Evolutionary conservation across 768 basidiomycete genomes (phyloP), one percentile per base, ranked within the genome.

Genomic region (Chalciporus pseudorubinellus): DNA sequence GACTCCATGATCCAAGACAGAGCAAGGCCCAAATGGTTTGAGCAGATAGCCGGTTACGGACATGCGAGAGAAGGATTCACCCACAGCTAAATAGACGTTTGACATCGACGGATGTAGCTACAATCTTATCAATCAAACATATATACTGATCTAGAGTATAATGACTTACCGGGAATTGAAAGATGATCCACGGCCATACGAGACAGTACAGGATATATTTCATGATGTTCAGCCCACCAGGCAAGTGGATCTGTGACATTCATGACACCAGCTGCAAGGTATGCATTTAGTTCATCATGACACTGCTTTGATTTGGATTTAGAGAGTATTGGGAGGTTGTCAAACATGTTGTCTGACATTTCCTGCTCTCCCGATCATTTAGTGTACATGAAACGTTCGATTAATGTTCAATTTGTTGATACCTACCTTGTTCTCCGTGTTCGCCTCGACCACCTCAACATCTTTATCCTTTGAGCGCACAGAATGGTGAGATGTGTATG

Each of bases 1-100:
- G 19, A 39, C 63, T 67, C 73, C 73, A 76, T 1, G 29, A 46
- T 7, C 66, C 65, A 0, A 74, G 59, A 50, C 74, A 76, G 29
- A 75, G 46, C 6, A 70, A 45, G 0, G 65, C 61, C 1, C 59
- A 52, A 0, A 65, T 66, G 1, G 63, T 59, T 51, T 65, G 53
- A 4, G 45, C 57, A 5, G 62, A 63, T 3, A 71, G 48, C 1
- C 53, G 55, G 39, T 60, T 70, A 4, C 44, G 52, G n/a, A 65
- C 54, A 36, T 70, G 67, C 0, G 58, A 64, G 3, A 70, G 56
- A 2, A 71, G 18, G 6, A 64, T 56, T 6, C 50, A 47, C 4
- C 70, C 66, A 21, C 44, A 49, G 33, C 64, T 67, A 36, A 70
- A 70, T 1, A 64, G 54, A 11, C 50, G 50, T 44, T 72, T 59